A percentile compares a stretch with the other conserved stretches of the same genome.
These are phyloP conservation scores for Geranium rotundifolium DNA, from an alignment of 345 rosid species.

Conservation along the genomic window DNA sequence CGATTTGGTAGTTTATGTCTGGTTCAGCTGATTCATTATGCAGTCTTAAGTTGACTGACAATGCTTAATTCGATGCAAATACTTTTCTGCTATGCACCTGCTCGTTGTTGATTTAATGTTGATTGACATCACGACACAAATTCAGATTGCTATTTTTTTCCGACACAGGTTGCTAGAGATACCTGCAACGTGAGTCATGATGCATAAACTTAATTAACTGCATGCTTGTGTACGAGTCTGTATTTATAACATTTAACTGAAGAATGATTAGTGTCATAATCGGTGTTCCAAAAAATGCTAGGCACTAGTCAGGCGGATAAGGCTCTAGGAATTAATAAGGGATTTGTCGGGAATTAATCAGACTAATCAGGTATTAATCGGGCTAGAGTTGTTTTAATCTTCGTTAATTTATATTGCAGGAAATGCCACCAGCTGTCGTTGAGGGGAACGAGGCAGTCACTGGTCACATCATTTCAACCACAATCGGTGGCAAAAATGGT, in stretches of 20 bases:
- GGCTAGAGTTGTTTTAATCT: not conserved
- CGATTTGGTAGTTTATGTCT: not conserved
- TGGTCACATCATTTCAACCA: slow-evolving; percentile 68
- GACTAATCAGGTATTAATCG: no score
- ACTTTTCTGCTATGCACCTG: not conserved
- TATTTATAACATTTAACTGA: not conserved
- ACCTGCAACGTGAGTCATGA: no score
- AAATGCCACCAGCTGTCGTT: slow-evolving; percentile 44
- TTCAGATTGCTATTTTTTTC: no score
- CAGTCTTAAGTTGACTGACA: not conserved
- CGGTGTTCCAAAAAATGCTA: not conserved
- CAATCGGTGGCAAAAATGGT: slow-evolving; percentile 79
- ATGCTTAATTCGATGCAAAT: not conserved
- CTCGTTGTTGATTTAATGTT: no score
- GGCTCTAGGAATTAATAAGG: not conserved
- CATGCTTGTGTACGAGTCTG: not conserved
- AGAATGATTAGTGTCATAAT: not conserved
- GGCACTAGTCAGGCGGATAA: not conserved
- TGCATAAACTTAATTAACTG: not conserved
- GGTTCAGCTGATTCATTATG: not conserved
- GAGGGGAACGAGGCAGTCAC: slow-evolving; percentile 52
- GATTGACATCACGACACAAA: no score
- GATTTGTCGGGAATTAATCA: not conserved
- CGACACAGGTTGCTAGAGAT: no score
- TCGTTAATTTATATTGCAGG: slow-evolving; percentile 23